phyloP scores from a whole-genome alignment of 768 basidiomycete species.

The Glaciozyma antarctica region DNA sequence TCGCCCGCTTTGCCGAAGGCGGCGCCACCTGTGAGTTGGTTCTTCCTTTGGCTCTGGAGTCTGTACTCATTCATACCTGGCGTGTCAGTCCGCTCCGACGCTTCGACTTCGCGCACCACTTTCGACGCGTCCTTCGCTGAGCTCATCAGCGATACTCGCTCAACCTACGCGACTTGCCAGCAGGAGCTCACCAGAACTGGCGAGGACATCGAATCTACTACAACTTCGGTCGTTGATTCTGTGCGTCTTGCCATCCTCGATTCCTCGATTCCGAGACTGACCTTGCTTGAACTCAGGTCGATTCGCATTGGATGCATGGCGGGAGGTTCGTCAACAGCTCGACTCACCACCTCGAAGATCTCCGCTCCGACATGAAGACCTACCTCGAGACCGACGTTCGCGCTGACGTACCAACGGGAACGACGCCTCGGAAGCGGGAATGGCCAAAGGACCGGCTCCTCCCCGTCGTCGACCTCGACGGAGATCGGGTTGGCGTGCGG shows the following conservation, averaged over 20 bases:
- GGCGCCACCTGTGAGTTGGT: neutral
- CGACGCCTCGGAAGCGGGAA: conserved; percentile 15
- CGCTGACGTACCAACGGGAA: conserved; percentile 18
- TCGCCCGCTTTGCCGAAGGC: neutral
- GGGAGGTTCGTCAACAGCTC: conserved; percentile 1
- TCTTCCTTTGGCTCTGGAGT: neutral
- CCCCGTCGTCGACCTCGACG: conserved; percentile 23
- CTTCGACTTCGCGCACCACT: neutral
- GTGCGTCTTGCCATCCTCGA: neutral
- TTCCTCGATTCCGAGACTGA: neutral
- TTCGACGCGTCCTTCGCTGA: neutral
- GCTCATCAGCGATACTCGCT: neutral
- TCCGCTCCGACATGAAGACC: conserved; percentile 1
- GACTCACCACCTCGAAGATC: neutral
- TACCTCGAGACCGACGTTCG: conserved; percentile 8
- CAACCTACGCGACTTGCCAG: neutral
- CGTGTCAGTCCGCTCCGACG: conserved; percentile 1
- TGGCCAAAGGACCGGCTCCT: conserved; percentile 11
- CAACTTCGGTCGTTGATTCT: neutral
- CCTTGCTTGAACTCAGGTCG: conserved; percentile 5
- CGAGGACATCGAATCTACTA: neutral
- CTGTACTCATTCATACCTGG: neutral
- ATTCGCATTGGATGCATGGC: neutral
- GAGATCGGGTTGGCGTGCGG: neutral
- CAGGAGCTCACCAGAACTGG: neutral